Evolutionary conservation across 805 yeast genomes (phyloP).

Genomic region (Blastobotrys peoriensis): DNA sequence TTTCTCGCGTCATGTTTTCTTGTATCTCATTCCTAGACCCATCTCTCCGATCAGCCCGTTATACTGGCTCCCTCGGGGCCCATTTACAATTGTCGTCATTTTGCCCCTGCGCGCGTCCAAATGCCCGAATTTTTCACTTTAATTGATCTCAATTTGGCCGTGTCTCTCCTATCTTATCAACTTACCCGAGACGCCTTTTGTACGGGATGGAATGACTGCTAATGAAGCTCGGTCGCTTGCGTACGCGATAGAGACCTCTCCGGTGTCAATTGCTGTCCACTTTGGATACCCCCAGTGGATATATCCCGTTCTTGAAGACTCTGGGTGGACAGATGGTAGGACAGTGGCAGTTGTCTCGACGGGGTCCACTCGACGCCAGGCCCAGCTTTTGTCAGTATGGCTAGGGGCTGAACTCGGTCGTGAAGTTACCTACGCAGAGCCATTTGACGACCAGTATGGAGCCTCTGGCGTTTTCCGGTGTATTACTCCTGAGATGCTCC

Average conservation of each 20-base stretch:
- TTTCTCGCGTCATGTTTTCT: too few relatives aligned
- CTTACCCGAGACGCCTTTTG: too few relatives aligned
- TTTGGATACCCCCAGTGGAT: background rate
- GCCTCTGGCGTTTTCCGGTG: conserved; percentile 28
- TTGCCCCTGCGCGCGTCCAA: too few relatives aligned
- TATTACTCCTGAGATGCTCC: conserved; percentile 74
- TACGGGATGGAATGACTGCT: too few relatives aligned
- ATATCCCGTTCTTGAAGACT: background rate
- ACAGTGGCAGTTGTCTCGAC: background rate
- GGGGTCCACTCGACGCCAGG: background rate
- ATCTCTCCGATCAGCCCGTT: too few relatives aligned
- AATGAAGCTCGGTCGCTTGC: background rate
- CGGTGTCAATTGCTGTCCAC: background rate
- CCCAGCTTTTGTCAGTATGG: background rate
- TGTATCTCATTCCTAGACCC: too few relatives aligned
- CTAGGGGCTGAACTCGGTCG: background rate
- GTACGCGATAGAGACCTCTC: background rate
- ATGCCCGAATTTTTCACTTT: too few relatives aligned
- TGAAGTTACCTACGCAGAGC: conserved; percentile 55
- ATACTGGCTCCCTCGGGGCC: too few relatives aligned
- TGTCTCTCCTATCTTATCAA: too few relatives aligned
- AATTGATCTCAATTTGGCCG: too few relatives aligned
- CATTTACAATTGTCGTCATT: too few relatives aligned
- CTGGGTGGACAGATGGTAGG: background rate
- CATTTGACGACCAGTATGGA: conserved; percentile 57